Conservation (phyloP, 140 eudicot genomes). For the Stevia rebaudiana region DNA sequence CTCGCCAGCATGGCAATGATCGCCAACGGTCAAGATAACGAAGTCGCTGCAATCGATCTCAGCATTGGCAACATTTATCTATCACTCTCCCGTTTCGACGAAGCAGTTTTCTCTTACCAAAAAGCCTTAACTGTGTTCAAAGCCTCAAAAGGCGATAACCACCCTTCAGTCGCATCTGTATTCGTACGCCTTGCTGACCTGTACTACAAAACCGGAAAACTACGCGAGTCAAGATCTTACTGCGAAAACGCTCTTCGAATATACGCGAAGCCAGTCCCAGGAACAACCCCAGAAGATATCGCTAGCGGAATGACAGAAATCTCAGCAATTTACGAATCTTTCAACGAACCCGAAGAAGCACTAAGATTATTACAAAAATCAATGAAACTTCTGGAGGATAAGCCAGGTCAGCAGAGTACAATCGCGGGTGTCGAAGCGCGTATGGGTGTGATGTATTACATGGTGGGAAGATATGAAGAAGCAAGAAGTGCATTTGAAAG, state of each 20-base stretch:
- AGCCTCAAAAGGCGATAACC: conserved; percentile 96
- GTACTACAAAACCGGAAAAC: conserved; percentile 90
- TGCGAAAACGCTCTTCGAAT: conserved; percentile 89
- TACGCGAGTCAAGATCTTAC: conserved; percentile 80
- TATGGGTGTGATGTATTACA: conserved; percentile 91
- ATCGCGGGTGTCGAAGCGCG: conserved; percentile 95
- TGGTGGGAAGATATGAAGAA: conserved; percentile 86
- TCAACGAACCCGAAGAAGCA: conserved; percentile 94
- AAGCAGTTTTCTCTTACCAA: conserved; percentile 95
- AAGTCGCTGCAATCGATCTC: conserved; percentile 95
- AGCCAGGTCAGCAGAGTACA: conserved; percentile 92
- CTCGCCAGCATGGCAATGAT: conserved; percentile 99
- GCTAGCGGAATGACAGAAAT: conserved; percentile 89
- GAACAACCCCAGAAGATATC: conserved; percentile 84
- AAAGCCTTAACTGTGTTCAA: conserved; percentile 94
- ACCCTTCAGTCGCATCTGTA: conserved; percentile 92
- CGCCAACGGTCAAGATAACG: conserved; percentile 93
- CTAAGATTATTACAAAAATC: conserved; percentile 71
- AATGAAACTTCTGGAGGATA: conserved; percentile 83
- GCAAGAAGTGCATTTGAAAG: conserved; percentile 69
- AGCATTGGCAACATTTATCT: conserved; percentile 91
- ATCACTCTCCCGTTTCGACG: conserved; percentile 80
- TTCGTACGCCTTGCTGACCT: conserved; percentile 87
- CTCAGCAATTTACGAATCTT: conserved; percentile 81
- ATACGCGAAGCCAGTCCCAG: conserved; percentile 93